Evolutionary conservation across 148 eudicot species (phyloP), one percentile per base, ranked within the genome.

Genomic region (Nyssa sinensis): DNA sequence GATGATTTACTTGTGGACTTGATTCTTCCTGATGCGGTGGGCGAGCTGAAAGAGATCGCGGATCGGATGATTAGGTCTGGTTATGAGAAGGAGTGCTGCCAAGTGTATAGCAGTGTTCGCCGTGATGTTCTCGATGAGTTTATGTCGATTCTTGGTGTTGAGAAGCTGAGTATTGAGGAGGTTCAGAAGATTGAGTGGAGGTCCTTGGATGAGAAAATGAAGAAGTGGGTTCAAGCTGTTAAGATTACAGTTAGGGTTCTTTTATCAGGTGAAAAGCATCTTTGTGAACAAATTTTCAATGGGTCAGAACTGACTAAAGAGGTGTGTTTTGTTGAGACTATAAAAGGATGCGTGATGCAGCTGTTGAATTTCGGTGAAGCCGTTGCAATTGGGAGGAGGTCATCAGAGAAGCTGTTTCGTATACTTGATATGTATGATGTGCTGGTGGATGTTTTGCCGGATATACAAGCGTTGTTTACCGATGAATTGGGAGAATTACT

Each of bases 391-490:
- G 90, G 90, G 35, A 86, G 76, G 64, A 80, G 98, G 73, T 86
- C 99, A 0, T 79, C 94, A 0, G 99, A 96, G 88, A 93, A 89
- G 75, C 62, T 96, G 74, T 96, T 91, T 79, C 77, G 94, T 37
- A 86, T 96, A 17, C 88, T 96, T 4, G 99, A 96, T 74, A 91
- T 96, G 96, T 88, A 91, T 75, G 98, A 96, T 34, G 97, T 84
- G 7, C 67, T 95, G 81, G 77, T 77, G 30, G 88, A 80, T 79
- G 83, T 90, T 16, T 64, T 85, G 73, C 87, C 88, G 9, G 84
- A 86, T 35, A 66, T 96, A 74, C 79, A 90, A 69, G 78, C 25
- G 7, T 82, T 93, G 78, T 96, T 91, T 72, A 71, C 71, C 47
- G 90, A 89, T 62, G 88, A 86, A 75, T 85, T 86, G 0, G 94